Base-by-base conservation (phyloP, 805 yeast genomes). In the Wickerhamomyces chaumierensis region DNA sequence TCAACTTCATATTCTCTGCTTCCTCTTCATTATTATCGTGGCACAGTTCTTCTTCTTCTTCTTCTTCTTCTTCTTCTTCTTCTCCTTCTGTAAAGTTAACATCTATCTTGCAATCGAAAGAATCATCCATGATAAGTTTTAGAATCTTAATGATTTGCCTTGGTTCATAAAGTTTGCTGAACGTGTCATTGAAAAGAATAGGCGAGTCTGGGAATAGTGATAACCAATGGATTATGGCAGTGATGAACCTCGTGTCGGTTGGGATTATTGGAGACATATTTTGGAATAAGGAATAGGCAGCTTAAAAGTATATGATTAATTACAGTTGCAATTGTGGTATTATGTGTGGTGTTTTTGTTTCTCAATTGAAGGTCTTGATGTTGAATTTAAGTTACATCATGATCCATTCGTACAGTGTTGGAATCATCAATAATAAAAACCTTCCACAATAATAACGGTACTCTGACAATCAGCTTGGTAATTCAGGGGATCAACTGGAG, bases 321-420 rank as follows among this genome's bases (percentile, higher is more conserved):
- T n/a, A n/a, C n/a, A n/a, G n/a, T n/a, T n/a, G n/a, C n/a, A n/a
- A n/a, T n/a, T n/a, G n/a, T n/a, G n/a, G n/a, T n/a, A n/a, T n/a
- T n/a, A n/a, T n/a, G n/a, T n/a, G n/a, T n/a, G n/a, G n/a, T n/a
- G n/a, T n/a, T n/a, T n/a, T n/a, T n/a, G n/a, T n/a, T n/a, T n/a
- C n/a, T n/a, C n/a, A n/a, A n/a, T n/a, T n/a, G n/a, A n/a, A 20
- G 61, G 55, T 4, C 55, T 58, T 8, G 61, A 62, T 27, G 74
- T 80, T 7, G 65, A 65, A 32, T 92, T 88, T 52, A 58, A 67
- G 35, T 62, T 63, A 18, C 73, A 87, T 0, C 86, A 86, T 0
- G 68, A 80, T 47, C 43, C 79, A 17, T 84, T 79, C 0, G 45
- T 83, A 34, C 53, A 37, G 79, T 85, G 55, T 56, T 73, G 16